Evolutionary conservation across 495 filamentous ascomycete genomes (phyloP).

Genomic region (Xylaria curta): DNA sequence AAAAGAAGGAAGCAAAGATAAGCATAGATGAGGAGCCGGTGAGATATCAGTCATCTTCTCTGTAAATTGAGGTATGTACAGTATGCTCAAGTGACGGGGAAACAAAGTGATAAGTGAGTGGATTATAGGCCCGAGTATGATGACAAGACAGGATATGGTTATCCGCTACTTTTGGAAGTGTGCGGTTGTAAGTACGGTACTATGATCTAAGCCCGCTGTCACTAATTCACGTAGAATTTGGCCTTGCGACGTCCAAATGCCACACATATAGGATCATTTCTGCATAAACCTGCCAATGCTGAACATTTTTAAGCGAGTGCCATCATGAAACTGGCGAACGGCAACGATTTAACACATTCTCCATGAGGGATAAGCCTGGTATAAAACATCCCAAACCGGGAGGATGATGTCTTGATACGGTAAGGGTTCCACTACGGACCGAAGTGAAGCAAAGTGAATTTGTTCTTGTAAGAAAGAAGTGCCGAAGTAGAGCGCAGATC

Average conservation of each 20-base stretch:
- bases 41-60: not conserved
- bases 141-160: not conserved
- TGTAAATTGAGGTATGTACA: not conserved
- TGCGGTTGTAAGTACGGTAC: not conserved
- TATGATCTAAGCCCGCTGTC: not conserved
- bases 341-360: not conserved
- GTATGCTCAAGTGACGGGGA: not conserved
- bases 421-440: constrained; percentile 37
- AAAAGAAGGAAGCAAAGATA: not conserved
- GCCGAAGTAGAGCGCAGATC: constrained; percentile 40
- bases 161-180: not conserved
- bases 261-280: not conserved
- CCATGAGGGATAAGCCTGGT: constrained; percentile 3
- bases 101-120: constrained; percentile 6
- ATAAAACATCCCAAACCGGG: not conserved
- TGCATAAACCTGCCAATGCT: not conserved
- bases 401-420: constrained; percentile 13
- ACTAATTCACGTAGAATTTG: not conserved
- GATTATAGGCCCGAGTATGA: not conserved
- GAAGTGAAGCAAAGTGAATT: constrained; percentile 35
- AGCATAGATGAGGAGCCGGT: not conserved
- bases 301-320: constrained; percentile 7
- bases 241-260: constrained; percentile 5
- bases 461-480: constrained; percentile 31
- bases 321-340: not conserved